Conservation (phyloP, 371 early-diverging fungal species). For the Mortierella sp. region DNA sequence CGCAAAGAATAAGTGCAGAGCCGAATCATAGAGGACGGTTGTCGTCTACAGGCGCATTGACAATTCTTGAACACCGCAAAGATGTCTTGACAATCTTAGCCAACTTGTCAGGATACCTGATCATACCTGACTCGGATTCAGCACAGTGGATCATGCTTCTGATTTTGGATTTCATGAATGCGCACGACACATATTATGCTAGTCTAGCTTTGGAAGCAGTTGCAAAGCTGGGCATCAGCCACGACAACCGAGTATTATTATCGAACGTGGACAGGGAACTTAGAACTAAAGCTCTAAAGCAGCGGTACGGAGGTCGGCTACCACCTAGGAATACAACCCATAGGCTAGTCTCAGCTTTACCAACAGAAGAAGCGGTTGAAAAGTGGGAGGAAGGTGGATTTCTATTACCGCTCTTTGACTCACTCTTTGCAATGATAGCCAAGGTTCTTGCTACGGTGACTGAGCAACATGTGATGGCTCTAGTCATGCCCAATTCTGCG, state of each 20-base stretch:
- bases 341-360: background rate
- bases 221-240: constrained; percentile 69
- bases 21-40: constrained; percentile 11
- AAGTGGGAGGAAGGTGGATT: constrained; percentile 59
- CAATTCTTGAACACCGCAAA: constrained; percentile 71
- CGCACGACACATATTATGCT: constrained; percentile 71
- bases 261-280: constrained; percentile 54
- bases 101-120: constrained; percentile 63
- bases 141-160: constrained; percentile 61
- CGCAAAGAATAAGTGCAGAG: background rate
- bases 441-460: constrained; percentile 55
- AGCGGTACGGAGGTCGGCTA: constrained; percentile 19
- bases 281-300: constrained; percentile 19
- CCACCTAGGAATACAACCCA: constrained; percentile 4
- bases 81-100: constrained; percentile 66
- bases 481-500: constrained; percentile 41
- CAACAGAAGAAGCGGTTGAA: constrained; percentile 51
- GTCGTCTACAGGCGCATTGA: constrained; percentile 42
- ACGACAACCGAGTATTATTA: constrained; percentile 66
- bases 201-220: constrained; percentile 68
- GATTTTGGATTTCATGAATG: constrained; percentile 66
- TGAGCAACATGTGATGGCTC: constrained; percentile 17
- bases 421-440: constrained; percentile 61
- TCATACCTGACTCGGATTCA: constrained; percentile 51
- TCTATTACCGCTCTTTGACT: constrained; percentile 58